A percentile compares a stretch with the other conserved stretches of the same genome.
These are phyloP conservation scores for Penium margaritaceum DNA, from an alignment of 139 green algal species.

Conservation along the genomic window DNA sequence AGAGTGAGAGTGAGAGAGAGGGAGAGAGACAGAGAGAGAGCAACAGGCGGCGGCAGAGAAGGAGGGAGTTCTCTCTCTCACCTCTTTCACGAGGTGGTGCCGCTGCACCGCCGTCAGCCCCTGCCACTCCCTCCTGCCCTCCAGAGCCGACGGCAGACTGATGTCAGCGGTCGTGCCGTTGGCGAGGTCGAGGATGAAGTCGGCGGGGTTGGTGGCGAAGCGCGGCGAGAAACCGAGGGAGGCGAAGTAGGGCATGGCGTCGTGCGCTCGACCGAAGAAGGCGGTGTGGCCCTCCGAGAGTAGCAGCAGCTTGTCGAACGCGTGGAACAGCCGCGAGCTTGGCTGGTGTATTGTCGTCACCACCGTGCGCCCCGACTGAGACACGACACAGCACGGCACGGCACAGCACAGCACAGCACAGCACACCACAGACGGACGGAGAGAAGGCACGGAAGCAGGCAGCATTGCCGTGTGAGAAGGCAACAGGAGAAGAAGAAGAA, in stretches of 20 bases:
- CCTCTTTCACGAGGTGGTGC: constrained; percentile 10
- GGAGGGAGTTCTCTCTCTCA: neutral
- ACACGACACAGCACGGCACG: no score
- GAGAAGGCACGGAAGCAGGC: no score
- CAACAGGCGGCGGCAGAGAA: no score
- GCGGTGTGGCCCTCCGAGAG: constrained; percentile 49
- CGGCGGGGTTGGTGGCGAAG: constrained; percentile 38
- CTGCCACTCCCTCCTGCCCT: neutral
- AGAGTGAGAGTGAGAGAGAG: neutral
- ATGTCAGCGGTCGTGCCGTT: no score
- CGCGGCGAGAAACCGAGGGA: constrained; percentile 26
- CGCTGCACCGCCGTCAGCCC: neutral
- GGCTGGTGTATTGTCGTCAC: constrained; percentile 92
- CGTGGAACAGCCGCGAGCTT: constrained; percentile 43
- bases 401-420: no score
- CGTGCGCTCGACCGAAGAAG: constrained; percentile 17
- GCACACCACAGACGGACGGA: no score
- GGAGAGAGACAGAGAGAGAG: no score
- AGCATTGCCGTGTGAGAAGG: no score
- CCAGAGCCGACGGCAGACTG: no score
- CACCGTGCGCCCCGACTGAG: constrained; percentile 60
- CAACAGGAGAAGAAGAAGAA: no score
- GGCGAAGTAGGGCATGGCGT: constrained; percentile 47
- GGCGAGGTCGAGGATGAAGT: constrained; percentile 44
- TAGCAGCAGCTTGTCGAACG: constrained; percentile 33